phyloP scores from a whole-genome alignment of 192 early-diverging fungal genomes.

The Diversispora eburnea region DNA sequence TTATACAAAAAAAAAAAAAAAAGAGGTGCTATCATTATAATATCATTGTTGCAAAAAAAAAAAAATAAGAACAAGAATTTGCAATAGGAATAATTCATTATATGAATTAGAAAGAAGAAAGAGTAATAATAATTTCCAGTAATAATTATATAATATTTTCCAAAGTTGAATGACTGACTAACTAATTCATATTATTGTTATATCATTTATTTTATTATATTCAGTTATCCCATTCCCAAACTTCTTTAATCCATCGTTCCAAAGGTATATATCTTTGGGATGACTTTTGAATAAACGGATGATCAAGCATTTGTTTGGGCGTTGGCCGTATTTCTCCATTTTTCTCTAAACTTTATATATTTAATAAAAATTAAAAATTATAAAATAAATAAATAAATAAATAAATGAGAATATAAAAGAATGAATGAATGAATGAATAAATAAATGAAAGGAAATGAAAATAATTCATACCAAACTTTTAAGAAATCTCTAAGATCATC shows the following conservation, averaged over 20 bases:
- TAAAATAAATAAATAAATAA: constrained; percentile 19
- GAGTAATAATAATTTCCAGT: too few species aligned
- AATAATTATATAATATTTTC: too few species aligned
- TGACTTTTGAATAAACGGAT: constrained; percentile 66
- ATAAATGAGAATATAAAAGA: constrained; percentile 22
- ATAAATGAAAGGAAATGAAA: neutral
- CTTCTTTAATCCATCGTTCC: constrained; percentile 65
- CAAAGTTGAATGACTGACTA: too few species aligned
- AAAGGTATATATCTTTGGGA: constrained; percentile 59
- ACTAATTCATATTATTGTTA: neutral
- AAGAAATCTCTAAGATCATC: constrained; percentile 69
- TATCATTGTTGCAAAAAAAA: too few species aligned
- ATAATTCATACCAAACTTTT: constrained; percentile 56
- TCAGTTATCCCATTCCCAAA: constrained; percentile 53
- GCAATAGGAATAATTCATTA: too few species aligned
- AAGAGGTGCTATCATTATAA: too few species aligned
- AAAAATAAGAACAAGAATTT: too few species aligned
- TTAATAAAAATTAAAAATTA: neutral
- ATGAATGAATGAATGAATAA: neutral
- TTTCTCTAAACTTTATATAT: constrained; percentile 62
- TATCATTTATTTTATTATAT: neutral
- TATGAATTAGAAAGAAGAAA: too few species aligned
- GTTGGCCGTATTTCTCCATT: constrained; percentile 65
- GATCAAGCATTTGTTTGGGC: constrained; percentile 62
- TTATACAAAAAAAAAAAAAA: too few species aligned